Evolutionary conservation across 352 stramenopile species (phyloP).

Genomic region (Lagenidium sp.): DNA sequence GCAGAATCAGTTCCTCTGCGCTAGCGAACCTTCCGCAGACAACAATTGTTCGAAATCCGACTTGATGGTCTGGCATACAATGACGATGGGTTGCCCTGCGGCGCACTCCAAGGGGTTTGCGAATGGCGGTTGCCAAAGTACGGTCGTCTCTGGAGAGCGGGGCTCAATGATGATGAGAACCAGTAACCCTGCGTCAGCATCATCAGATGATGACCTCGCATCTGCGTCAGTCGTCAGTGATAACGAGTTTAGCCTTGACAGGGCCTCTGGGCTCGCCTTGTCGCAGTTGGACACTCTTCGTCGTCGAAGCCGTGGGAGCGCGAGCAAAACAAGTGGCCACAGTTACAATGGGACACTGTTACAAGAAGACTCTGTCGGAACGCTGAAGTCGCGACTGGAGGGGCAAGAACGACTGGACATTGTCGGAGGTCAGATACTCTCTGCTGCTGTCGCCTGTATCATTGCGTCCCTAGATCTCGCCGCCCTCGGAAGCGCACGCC

Average conservation of each 20-base stretch:
- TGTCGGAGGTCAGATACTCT: constrained; percentile 69
- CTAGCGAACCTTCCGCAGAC: constrained; percentile 24
- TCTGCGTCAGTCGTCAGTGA: constrained; percentile 17
- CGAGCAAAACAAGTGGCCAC: constrained; percentile 1
- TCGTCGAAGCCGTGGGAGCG: constrained; percentile 7
- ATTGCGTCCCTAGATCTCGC: constrained; percentile 61
- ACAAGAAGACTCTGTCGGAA: constrained; percentile 34
- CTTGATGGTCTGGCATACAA: constrained; percentile 73
- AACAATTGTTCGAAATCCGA: constrained; percentile 6
- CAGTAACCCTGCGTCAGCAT: constrained; percentile 13
- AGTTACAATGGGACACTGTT: too few species aligned
- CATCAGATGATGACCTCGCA: constrained; percentile 20
- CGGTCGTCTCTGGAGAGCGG: too few species aligned
- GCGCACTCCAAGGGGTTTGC: constrained; percentile 78
- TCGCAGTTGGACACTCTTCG: background rate
- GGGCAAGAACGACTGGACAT: constrained; percentile 61
- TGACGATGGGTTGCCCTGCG: constrained; percentile 79
- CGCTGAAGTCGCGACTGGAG: constrained; percentile 62
- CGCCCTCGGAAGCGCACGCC: constrained; percentile 34
- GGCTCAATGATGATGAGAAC: too few species aligned
- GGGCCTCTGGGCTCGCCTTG: too few species aligned
- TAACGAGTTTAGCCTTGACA: too few species aligned
- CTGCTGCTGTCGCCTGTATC: constrained; percentile 55
- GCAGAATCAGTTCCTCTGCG: constrained; percentile 74
- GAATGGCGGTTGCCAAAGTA: constrained; percentile 46